Conservation (phyloP, 352 stramenopile species). For the Thalassiosira mediterranea region DNA sequence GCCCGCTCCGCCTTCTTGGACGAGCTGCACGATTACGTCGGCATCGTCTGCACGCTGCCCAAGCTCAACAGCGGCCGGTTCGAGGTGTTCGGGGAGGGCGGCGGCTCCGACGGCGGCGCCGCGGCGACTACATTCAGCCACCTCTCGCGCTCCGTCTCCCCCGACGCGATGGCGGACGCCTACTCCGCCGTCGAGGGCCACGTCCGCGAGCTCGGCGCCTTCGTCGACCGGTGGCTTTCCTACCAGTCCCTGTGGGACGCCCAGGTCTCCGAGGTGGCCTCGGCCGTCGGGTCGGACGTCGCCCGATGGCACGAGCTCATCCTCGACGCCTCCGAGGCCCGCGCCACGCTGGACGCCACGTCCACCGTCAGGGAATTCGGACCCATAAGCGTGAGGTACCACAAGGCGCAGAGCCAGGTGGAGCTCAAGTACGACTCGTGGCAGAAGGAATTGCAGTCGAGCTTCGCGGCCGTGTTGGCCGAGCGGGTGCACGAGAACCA, state of each 20-base stretch:
- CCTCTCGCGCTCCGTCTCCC: constrained; percentile 69
- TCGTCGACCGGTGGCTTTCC: constrained; percentile 95
- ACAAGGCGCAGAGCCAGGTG: constrained; percentile 86
- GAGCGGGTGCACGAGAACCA: constrained; percentile 90
- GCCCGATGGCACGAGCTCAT: constrained; percentile 96
- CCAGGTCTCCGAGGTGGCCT: constrained; percentile 92
- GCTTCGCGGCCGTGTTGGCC: constrained; percentile 93
- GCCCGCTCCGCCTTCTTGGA: constrained; percentile 89
- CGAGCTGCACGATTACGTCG: constrained; percentile 92
- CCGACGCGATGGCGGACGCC: constrained; percentile 60
- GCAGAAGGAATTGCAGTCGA: constrained; percentile 97
- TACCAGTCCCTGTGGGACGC: constrained; percentile 99
- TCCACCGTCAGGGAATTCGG: constrained; percentile 89
- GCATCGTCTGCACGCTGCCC: constrained; percentile 91
- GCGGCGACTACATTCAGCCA: constrained; percentile 62
- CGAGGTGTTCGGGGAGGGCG: constrained; percentile 78
- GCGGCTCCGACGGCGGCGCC: background rate
- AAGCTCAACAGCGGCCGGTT: constrained; percentile 83
- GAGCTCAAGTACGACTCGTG: constrained; percentile 99
- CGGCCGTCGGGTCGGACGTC: constrained; percentile 92
- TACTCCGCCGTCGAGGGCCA: constrained; percentile 82
- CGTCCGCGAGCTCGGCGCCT: constrained; percentile 88
- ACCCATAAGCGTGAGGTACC: constrained; percentile 84
- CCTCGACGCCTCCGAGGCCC: constrained; percentile 94
- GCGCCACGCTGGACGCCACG: constrained; percentile 92